These are phyloP conservation scores for Berberis thunbergii DNA, from an alignment of 164 flowering plant genomes.

Conservation along the genomic window DNA sequence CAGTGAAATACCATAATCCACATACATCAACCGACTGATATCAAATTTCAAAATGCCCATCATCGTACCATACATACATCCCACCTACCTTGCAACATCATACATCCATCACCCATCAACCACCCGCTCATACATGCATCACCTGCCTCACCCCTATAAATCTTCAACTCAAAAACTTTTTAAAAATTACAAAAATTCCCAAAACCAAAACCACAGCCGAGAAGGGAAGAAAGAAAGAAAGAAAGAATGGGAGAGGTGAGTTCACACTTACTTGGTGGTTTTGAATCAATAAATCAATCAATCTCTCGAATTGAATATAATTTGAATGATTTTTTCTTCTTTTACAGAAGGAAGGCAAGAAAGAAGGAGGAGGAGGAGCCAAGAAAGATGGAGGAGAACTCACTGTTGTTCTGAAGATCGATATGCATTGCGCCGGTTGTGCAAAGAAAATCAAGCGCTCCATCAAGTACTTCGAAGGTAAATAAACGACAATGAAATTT, in stretches of 20 bases:
- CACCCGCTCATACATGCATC: no score
- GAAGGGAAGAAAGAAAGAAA: background rate
- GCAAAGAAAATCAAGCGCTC: slow-evolving; percentile 53
- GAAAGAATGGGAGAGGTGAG: slow-evolving; percentile 1
- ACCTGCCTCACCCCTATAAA: no score
- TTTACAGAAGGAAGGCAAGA: slow-evolving; percentile 14
- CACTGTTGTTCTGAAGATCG: slow-evolving; percentile 56
- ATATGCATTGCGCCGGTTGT: slow-evolving; percentile 93
- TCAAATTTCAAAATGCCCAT: background rate
- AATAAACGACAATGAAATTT: background rate
- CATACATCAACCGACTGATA: no score
- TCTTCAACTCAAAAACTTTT: no score
- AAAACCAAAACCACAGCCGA: no score
- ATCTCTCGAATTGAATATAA: background rate
- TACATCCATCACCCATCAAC: background rate
- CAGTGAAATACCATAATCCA: no score
- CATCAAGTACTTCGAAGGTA: slow-evolving; percentile 48
- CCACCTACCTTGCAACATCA: background rate
- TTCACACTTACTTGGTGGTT: background rate
- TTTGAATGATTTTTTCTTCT: background rate
- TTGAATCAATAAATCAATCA: background rate
- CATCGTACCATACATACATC: background rate
- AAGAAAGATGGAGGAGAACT: slow-evolving; percentile 23
- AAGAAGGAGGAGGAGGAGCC: slow-evolving; percentile 13
- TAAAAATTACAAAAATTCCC: no score